Evolutionary conservation across 257 asterid species (phyloP), one percentile per base, ranked within the genome.

Genomic region (Ballota nigra): DNA sequence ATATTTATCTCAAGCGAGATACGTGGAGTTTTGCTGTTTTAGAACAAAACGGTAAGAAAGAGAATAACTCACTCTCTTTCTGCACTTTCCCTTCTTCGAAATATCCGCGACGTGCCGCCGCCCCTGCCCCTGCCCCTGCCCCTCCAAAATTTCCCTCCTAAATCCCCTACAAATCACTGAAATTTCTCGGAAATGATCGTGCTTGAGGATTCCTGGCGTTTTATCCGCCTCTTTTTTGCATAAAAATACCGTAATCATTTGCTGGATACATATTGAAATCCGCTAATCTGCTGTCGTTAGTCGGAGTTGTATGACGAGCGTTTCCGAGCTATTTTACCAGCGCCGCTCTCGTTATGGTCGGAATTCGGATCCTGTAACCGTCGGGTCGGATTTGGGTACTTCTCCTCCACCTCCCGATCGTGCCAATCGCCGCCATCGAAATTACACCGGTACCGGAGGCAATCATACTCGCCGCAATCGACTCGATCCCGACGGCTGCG

Each of bases 301-400:
- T 68, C 36, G 70, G 41, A 60, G 47, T 75, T 86, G 95, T 72
- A 93, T 91, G 98, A 86, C 98, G 94, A 91, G 90, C 76, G 93
- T 90, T 33, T 85, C 94, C 80, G 96, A 85, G 86, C 80, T 93
- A 57, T 93, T 93, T 75, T 75, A 77, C 83, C 85, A 66, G 36
- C 82, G 97, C 82, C 83, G 97, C 79, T 80, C 87, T 47, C 97
- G 97, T 41, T 66, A 72, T 66, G 96, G 97, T 76, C 92, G 97
- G 68, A 76, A 60, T 60, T 70, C 85, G 66, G 85, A 77, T 33
- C 68, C 76, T 0, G 2, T 61, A 4, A 81, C 66, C 13, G 52
- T 45, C 61, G 82, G 70, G 18, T 70, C 77, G 82, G 84, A 77
- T 58, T 81, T 47, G 74, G 82, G 47, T 47, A 53, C 29, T 61